A percentile compares a stretch with the other conserved stretches of the same genome.
phyloP scores from a whole-genome alignment of 179 eudicot species.

The Vitellaria paradoxa region DNA sequence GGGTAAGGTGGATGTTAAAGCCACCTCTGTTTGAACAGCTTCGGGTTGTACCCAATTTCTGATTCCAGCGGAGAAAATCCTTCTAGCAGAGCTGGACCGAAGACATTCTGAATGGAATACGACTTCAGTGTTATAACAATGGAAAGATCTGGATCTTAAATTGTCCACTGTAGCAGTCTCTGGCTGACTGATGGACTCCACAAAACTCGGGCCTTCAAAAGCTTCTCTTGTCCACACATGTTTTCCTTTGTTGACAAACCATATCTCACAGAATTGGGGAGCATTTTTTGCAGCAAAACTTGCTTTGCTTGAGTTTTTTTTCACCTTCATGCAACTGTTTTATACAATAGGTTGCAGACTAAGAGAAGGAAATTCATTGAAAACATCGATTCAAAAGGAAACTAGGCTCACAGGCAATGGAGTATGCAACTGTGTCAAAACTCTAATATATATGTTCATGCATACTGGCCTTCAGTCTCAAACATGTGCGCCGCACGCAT shows the following conservation, averaged over 20 bases:
- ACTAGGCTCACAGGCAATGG: background rate
- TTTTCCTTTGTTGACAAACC: conserved; percentile 71
- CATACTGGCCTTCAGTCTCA: background rate
- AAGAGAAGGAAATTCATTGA: background rate
- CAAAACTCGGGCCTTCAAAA: conserved; percentile 23
- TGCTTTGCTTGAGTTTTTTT: conserved; percentile 49
- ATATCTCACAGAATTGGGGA: conserved; percentile 72
- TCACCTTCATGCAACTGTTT: conserved; percentile 54
- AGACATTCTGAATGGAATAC: conserved; percentile 22
- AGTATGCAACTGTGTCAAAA: background rate
- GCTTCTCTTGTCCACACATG: conserved; percentile 72
- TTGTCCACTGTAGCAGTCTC: conserved; percentile 19
- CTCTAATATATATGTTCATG: background rate
- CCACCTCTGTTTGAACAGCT: conserved; percentile 24
- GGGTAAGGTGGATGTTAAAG: conserved; percentile 19
- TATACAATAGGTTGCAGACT: background rate
- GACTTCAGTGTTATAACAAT: conserved; percentile 23
- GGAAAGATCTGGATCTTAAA: conserved; percentile 41
- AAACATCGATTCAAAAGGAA: background rate
- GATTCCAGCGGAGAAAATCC: conserved; percentile 16
- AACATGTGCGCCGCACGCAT: background rate
- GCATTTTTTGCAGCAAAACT: conserved; percentile 58
- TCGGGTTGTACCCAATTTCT: conserved; percentile 29
- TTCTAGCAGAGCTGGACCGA: conserved; percentile 33
- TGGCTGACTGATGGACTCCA: conserved; percentile 13